Percentiles rank a stretch among this genome's conserved stretches.
These are phyloP conservation scores for Pholiota molesta DNA, from an alignment of 768 basidiomycete species.

Conservation along the genomic window DNA sequence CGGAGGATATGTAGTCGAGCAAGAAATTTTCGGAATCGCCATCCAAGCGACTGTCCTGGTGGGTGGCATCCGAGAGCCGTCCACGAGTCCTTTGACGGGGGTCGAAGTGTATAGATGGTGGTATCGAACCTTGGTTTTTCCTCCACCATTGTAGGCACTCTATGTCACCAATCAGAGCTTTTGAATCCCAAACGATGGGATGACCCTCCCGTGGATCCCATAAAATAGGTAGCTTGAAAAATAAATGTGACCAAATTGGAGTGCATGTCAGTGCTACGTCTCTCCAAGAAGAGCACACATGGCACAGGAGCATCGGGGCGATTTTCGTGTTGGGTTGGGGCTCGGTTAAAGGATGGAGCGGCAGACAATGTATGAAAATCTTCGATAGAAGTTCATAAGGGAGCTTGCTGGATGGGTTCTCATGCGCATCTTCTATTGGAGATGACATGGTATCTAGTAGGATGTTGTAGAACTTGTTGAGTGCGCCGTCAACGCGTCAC, in stretches of 20 bases:
- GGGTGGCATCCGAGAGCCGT: not conserved
- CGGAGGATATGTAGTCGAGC: not conserved
- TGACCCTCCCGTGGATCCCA: not conserved
- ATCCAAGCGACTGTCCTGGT: not conserved
- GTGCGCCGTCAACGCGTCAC: too few species aligned
- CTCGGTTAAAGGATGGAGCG: not conserved
- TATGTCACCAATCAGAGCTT: not conserved
- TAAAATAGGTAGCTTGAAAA: not conserved
- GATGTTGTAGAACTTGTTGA: too few species aligned
- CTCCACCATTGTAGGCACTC: not conserved
- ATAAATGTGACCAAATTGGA: not conserved
- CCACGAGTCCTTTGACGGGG: not conserved
- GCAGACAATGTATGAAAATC: not conserved
- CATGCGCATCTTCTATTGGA: too few species aligned
- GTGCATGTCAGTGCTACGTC: not conserved
- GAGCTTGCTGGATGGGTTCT: not conserved
- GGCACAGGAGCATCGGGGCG: not conserved
- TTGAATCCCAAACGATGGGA: not conserved
- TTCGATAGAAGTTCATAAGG: not conserved
- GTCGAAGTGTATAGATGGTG: not conserved
- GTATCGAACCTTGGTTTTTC: not conserved
- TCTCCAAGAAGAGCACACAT: constrained; percentile 1
- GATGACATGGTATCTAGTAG: too few species aligned
- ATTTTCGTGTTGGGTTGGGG: not conserved
- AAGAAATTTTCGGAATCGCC: not conserved